phyloP scores from a whole-genome alignment of 2,329 filamentous ascomycete genomes.

The Stagonosporopsis chrysanthemi region DNA sequence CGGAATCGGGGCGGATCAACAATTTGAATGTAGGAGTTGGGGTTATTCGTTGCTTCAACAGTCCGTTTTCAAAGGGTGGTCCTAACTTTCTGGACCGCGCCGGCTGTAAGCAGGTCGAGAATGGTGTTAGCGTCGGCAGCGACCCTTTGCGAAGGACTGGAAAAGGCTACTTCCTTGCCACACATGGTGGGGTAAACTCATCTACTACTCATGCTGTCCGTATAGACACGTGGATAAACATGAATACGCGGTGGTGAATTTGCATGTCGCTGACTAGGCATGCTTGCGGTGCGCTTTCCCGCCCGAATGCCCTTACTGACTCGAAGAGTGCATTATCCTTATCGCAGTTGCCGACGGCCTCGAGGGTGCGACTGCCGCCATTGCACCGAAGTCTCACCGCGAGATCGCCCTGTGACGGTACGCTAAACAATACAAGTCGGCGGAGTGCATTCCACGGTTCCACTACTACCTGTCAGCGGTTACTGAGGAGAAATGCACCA shows the following conservation, averaged over 20 bases:
- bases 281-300: neutral
- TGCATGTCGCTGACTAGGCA: neutral
- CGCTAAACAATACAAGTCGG: neutral
- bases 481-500: neutral
- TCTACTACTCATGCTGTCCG: too few relatives aligned
- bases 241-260: neutral
- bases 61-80: neutral
- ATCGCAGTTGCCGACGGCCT: conserved; percentile 1
- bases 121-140: conserved; percentile 3
- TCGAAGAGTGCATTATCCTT: neutral
- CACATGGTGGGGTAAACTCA: neutral
- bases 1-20: neutral
- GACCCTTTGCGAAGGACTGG: neutral
- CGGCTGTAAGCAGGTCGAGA: neutral
- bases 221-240: neutral
- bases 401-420: neutral
- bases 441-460: neutral
- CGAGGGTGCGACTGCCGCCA: conserved; percentile 2
- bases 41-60: neutral
- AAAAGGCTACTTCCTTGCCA: neutral
- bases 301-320: neutral
- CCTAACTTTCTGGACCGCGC: neutral
- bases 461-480: neutral
- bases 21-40: neutral
- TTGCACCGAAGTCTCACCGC: conserved; percentile 1